These are phyloP conservation scores for Fraxinus anomala DNA, from an alignment of 257 asterid genomes.

Conservation along the genomic window DNA sequence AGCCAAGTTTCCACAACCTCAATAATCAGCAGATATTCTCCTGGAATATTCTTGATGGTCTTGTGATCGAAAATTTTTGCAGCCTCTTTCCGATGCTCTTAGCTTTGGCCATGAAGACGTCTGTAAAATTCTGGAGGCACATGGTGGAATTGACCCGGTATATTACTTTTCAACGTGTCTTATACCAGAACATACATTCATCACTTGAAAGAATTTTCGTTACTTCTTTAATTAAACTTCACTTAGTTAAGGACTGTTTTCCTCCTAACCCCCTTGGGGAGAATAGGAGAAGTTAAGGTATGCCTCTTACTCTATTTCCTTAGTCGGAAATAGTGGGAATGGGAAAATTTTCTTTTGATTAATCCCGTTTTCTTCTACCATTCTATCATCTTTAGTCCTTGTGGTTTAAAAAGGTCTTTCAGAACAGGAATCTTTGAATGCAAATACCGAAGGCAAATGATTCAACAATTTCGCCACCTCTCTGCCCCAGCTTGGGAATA, in stretches of 20 bases:
- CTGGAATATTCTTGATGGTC: slow-evolving; percentile 22
- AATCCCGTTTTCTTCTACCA: neutral
- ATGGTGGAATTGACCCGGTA: slow-evolving; percentile 62
- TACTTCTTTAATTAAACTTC: neutral
- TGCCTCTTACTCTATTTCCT: neutral
- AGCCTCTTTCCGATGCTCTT: slow-evolving; percentile 68
- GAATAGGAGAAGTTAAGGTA: slow-evolving; percentile 1
- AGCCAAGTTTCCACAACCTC: slow-evolving; percentile 14
- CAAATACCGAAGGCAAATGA: neutral
- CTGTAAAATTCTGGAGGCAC: slow-evolving; percentile 54
- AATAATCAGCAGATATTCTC: slow-evolving; percentile 11
- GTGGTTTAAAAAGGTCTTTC: neutral
- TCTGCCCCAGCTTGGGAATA: neutral
- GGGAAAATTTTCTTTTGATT: neutral
- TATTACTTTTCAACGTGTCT: slow-evolving; percentile 10
- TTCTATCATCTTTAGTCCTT: neutral
- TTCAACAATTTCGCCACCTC: neutral
- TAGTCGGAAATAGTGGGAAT: neutral
- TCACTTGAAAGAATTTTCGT: neutral
- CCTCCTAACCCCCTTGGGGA: neutral
- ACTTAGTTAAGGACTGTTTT: neutral
- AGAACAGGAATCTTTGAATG: neutral
- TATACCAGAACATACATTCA: slow-evolving; percentile 1
- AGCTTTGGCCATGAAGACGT: slow-evolving; percentile 51
- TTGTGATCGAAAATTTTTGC: slow-evolving; percentile 34